These are phyloP conservation scores for Aegle marmelos DNA, from an alignment of 345 rosid species.

Conservation along the genomic window DNA sequence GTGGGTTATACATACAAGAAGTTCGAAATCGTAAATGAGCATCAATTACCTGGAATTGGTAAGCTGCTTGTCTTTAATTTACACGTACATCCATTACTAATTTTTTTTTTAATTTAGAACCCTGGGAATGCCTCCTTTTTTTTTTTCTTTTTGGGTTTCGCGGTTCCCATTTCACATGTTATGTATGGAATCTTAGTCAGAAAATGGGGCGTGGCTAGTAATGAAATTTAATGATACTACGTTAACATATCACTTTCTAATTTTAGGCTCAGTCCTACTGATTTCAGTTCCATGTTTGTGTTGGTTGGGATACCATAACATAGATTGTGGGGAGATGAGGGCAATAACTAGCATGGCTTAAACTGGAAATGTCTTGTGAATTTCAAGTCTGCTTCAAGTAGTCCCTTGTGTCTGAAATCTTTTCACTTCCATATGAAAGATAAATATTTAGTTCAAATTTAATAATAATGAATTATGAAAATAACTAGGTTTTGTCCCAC, in stretches of 20 bases:
- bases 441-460: not conserved
- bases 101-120: conserved; percentile 13
- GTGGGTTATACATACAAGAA: conserved; percentile 97
- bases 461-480: not conserved
- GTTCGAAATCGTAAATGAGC: conserved; percentile 84
- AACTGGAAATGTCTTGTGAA: not conserved
- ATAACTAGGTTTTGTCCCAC: not conserved
- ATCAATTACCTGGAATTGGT: conserved; percentile 92
- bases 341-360: not conserved
- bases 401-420: not conserved
- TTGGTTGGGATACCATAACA: not conserved
- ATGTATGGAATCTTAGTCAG: not conserved
- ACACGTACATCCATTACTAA: not conserved
- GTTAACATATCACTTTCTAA: not conserved
- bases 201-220: not conserved
- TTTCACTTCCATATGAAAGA: not conserved
- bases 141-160: not conserved
- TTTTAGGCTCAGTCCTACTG: not conserved
- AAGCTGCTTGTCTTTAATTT: conserved; percentile 12
- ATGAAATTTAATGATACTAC: not conserved
- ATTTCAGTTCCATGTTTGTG: not conserved
- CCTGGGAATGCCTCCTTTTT: not conserved
- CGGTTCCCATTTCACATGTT: not conserved
- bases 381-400: not conserved
- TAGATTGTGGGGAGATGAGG: not conserved